Percentiles rank a stretch among this genome's conserved stretches.
These are phyloP conservation scores for Phellopilus nigrolimitatus DNA, from an alignment of 1,284 basidiomycete species.

Conservation along the genomic window DNA sequence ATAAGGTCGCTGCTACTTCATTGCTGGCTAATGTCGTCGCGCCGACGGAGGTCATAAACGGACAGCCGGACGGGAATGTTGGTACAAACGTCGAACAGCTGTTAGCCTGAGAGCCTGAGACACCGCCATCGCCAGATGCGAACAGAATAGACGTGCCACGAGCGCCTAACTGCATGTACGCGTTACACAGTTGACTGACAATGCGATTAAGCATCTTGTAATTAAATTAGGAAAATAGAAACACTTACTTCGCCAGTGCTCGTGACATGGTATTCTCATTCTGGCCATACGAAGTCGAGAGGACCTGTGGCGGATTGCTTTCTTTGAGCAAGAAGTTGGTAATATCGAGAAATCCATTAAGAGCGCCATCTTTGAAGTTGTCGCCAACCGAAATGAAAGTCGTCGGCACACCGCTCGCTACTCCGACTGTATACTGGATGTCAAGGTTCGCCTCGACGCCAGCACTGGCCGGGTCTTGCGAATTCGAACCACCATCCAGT, in stretches of 20 bases:
- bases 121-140: no score
- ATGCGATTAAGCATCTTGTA: neutral
- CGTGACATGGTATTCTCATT: constrained; percentile 28
- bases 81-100: no score
- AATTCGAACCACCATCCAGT: constrained; percentile 24
- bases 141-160: no score
- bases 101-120: no score
- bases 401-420: constrained; percentile 24
- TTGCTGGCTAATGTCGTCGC: constrained; percentile 28
- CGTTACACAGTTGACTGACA: constrained; percentile 32
- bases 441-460: constrained; percentile 33
- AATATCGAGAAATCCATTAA: constrained; percentile 31
- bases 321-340: no score
- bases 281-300: constrained; percentile 29
- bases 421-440: constrained; percentile 34
- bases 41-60: constrained; percentile 29
- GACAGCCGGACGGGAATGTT: constrained; percentile 31
- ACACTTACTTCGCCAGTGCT: constrained; percentile 26
- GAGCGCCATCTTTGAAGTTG: constrained; percentile 19
- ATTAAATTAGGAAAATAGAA: constrained; percentile 6
- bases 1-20: constrained; percentile 32
- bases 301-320: constrained; percentile 26
- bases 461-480: constrained; percentile 21
- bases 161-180: constrained; percentile 32
- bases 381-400: constrained; percentile 25